Percentiles rank a stretch among this genome's conserved stretches.
phyloP scores from a whole-genome alignment of 176 grass and related monocot genomes.

The Rhipidocladum racemiflorum region DNA sequence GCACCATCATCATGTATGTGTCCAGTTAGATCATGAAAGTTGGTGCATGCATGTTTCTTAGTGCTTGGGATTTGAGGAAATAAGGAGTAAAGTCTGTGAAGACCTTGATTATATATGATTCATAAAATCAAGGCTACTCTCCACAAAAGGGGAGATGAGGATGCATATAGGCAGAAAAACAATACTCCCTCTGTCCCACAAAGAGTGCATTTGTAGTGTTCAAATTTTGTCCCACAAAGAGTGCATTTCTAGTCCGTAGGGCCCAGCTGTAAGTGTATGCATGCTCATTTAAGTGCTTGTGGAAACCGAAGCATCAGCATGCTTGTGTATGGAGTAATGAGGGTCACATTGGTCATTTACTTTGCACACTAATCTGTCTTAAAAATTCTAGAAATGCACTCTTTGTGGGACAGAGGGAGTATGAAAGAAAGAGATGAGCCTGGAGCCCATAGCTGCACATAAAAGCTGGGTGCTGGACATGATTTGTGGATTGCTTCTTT shows the following conservation, averaged over 20 bases:
- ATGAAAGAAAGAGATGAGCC: neutral
- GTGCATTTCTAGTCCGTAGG: no score
- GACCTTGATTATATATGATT: conserved; percentile 18
- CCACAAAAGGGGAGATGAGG: conserved; percentile 10
- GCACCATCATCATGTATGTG: neutral
- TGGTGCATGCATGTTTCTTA: conserved; percentile 13
- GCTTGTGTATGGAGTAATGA: no score
- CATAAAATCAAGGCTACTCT: conserved; percentile 12
- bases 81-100: neutral
- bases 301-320: no score
- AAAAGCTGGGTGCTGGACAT: conserved; percentile 18
- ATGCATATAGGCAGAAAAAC: neutral
- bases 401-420: no score
- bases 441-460: neutral
- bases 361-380: no score
- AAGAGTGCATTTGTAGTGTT: no score
- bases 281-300: no score
- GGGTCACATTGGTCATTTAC: no score
- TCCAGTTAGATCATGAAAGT: conserved; percentile 12
- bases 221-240: no score
- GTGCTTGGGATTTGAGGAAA: conserved; percentile 32
- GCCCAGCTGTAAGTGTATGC: no score
- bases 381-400: no score
- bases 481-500: neutral
- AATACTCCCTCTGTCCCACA: no score